Percentiles rank a stretch among this genome's conserved stretches.
phyloP scores from a whole-genome alignment of 805 yeast genomes.

The Metschnikowia orientalis region DNA sequence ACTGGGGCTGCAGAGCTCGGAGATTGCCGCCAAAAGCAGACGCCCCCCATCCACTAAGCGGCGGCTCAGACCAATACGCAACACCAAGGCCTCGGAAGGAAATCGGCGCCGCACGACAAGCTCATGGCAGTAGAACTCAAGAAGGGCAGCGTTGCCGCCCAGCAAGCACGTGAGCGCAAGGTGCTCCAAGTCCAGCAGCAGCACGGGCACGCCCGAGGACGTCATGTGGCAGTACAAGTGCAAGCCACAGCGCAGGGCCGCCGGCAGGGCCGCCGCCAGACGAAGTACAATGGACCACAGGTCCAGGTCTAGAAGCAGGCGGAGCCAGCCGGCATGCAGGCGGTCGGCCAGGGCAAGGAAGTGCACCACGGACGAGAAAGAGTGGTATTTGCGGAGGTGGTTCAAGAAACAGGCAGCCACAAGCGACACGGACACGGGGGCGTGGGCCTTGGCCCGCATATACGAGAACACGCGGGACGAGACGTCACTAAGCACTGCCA shows the following conservation, averaged over 20 bases:
- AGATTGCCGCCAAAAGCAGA: too few species aligned
- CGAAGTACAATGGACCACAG: constrained; percentile 21
- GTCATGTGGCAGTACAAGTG: constrained; percentile 22
- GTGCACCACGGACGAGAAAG: constrained; percentile 29
- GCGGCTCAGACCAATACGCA: too few species aligned
- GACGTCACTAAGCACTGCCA: constrained; percentile 21
- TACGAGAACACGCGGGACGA: constrained; percentile 23
- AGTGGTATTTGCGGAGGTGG: constrained; percentile 32
- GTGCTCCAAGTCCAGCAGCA: constrained; percentile 18
- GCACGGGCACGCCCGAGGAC: constrained; percentile 3
- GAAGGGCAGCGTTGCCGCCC: too few species aligned
- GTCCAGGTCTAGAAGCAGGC: constrained; percentile 17
- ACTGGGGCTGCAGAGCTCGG: too few species aligned
- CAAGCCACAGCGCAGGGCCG: constrained; percentile 26
- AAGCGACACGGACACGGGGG: constrained; percentile 14
- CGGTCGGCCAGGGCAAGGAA: constrained; percentile 26
- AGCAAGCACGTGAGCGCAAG: too few species aligned
- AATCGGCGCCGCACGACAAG: background rate
- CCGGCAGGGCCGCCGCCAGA: constrained; percentile 26
- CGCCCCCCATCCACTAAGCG: too few species aligned
- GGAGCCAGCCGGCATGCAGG: constrained; percentile 22
- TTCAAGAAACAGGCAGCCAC: constrained; percentile 36
- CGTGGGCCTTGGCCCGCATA: constrained; percentile 7
- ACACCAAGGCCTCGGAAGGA: background rate
- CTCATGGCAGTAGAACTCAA: constrained; percentile 9